Percentiles rank a stretch among this genome's conserved stretches.
Conservation (phyloP, 1,284 basidiomycete species). For the Apiotrichum mycotoxinovorans region DNA sequence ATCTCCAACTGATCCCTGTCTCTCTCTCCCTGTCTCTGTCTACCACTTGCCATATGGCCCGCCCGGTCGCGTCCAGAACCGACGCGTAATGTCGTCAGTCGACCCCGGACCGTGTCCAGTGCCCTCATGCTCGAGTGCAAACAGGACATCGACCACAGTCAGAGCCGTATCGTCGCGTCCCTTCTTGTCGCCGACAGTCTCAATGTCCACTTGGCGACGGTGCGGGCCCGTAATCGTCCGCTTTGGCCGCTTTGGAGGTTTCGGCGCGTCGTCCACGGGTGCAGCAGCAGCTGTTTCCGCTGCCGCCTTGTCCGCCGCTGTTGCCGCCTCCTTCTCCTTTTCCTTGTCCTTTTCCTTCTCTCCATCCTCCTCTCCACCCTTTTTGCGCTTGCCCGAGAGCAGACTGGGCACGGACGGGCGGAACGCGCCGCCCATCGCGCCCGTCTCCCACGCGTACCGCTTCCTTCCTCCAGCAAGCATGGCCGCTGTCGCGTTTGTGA, state of each 20-base stretch:
- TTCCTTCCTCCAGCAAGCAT: slow-evolving; percentile 13
- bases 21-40: not conserved
- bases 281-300: slow-evolving; percentile 5
- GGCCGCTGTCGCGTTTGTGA: slow-evolving; percentile 39
- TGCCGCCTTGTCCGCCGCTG: not conserved
- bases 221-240: slow-evolving; percentile 12
- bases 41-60: slow-evolving; percentile 29
- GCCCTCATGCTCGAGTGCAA: slow-evolving; percentile 42
- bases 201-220: slow-evolving; percentile 14
- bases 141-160: slow-evolving; percentile 39
- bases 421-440: slow-evolving; percentile 11
- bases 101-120: slow-evolving; percentile 31
- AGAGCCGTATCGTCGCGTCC: slow-evolving; percentile 37
- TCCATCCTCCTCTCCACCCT: slow-evolving; percentile 11
- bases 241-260: slow-evolving; percentile 21
- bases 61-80: slow-evolving; percentile 25
- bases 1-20: not conserved
- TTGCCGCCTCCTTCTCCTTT: not conserved
- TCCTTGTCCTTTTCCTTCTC: slow-evolving; percentile 1
- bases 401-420: slow-evolving; percentile 13
- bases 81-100: slow-evolving; percentile 30
- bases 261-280: slow-evolving; percentile 7
- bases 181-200: slow-evolving; percentile 14
- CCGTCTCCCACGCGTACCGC: slow-evolving; percentile 43
- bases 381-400: slow-evolving; percentile 24